Evolutionary conservation across 164 flowering plant species (phyloP).

Genomic region (Magnolia changhungtana): DNA sequence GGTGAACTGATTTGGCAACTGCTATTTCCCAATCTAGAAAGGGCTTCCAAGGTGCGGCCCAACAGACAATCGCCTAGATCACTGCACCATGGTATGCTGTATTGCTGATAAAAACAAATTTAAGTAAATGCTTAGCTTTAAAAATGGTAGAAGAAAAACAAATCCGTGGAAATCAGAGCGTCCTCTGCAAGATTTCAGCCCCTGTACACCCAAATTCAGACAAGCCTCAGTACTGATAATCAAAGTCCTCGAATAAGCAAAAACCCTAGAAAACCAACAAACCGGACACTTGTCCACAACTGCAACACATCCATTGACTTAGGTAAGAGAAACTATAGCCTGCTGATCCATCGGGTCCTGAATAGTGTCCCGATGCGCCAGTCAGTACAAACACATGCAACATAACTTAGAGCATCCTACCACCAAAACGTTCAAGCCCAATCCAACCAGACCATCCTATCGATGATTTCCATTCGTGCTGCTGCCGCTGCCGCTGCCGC

Average conservation of each 20-base stretch:
- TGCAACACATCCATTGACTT: not conserved
- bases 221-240: not conserved
- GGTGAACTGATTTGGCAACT: too few relatives aligned
- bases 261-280: not conserved
- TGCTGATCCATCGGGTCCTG: not conserved
- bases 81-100: too few relatives aligned
- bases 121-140: too few relatives aligned
- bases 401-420: not conserved
- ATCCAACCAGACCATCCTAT: not conserved
- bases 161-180: not conserved
- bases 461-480: not conserved
- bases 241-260: not conserved
- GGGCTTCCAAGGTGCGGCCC: too few relatives aligned
- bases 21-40: too few relatives aligned
- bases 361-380: not conserved
- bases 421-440: not conserved
- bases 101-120: too few relatives aligned
- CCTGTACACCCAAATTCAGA: not conserved
- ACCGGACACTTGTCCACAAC: not conserved
- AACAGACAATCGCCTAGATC: too few relatives aligned
- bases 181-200: not conserved
- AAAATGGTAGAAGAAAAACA: not conserved
- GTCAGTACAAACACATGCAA: not conserved
- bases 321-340: not conserved
- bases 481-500: slow-evolving; percentile 26